These are phyloP conservation scores for Rhynchosporium agropyri DNA, from an alignment of 2,329 filamentous ascomycete genomes.

Conservation along the genomic window DNA sequence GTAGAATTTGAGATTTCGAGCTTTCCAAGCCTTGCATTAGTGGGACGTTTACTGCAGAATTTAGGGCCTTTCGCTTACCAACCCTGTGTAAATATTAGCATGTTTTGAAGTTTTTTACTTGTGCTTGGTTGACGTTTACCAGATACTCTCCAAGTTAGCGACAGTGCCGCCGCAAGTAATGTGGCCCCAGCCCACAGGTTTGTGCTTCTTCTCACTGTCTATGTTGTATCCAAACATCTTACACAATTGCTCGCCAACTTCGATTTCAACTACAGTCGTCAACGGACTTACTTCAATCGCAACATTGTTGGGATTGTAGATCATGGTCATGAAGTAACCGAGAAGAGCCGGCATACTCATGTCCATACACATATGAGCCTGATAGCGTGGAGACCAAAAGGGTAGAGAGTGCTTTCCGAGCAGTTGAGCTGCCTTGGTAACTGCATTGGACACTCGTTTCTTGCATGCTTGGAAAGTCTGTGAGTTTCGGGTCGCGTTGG, in stretches of 20 bases:
- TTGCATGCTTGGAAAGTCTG: conserved; percentile 5
- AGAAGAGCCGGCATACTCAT: conserved; percentile 18
- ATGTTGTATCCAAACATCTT: conserved; percentile 17
- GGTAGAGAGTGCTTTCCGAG: conserved; percentile 17
- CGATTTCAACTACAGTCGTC: conserved; percentile 14
- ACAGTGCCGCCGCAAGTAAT: conserved; percentile 18
- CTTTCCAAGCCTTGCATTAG: not conserved
- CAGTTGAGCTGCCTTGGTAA: conserved; percentile 15
- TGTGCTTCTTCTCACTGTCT: not conserved
- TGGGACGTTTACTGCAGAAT: not conserved
- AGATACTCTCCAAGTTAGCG: conserved; percentile 15
- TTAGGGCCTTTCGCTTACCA: not conserved
- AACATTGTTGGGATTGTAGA: conserved; percentile 20
- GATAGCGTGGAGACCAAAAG: conserved; percentile 15
- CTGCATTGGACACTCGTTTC: conserved; percentile 12
- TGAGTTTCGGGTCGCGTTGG: conserved; percentile 3
- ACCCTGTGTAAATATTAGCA: not conserved
- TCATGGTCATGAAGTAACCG: conserved; percentile 20
- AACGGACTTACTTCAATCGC: conserved; percentile 14
- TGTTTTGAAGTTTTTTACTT: not conserved
- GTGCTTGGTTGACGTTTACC: not conserved
- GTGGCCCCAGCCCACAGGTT: conserved; percentile 12
- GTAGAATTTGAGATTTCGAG: conserved; percentile 20
- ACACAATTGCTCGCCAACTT: conserved; percentile 13
- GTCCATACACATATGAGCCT: conserved; percentile 20